Evolutionary conservation across 108 stramenopile genomes (phyloP), one percentile per base, ranked within the genome.

Genomic region (Pinguiococcus pyrenoidosus): DNA sequence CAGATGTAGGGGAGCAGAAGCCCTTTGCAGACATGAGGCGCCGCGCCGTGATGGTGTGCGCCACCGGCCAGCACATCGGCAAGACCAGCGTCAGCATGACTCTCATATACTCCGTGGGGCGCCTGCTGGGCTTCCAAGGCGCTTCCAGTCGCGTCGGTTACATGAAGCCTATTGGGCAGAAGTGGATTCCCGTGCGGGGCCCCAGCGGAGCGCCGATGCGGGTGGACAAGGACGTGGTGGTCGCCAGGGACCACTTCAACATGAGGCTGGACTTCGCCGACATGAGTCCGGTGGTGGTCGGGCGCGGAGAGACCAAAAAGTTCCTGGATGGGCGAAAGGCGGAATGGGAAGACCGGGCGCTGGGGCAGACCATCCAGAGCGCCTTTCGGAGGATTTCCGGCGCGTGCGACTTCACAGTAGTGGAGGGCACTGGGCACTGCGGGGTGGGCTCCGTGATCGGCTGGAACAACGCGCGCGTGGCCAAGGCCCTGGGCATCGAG

Each of bases 261-360:
- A 35, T 57, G 12, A 22, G 12, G 56, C 80, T 84, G 24, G 75
- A 77, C 35, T 94, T 89, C 69, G 23, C 51, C 45, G 56, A 85
- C 42, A 92, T 92, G 93, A 77, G 75, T 46, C 93, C 93, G 4
- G 87, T 95, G 12, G 81, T 92, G 51, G 84, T 95, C 39, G 85
- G 88, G 9, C 50, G 56, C 14, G 87, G 87, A 12, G 89, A 93
- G 48, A 93, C 91, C 1, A 78, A 72, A 51, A 46, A 78, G 1
- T 93, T 69, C 23, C 70, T 93, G 18, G 85, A 93, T 45, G 86
- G 84, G 0, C 49, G 4, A 29, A 46, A 30, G 7, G 12, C 51
- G 3, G 43, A 54, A 39, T 24, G 50, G 7, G 54, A 56, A 40
- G 20, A 7, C 13, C 44, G 44, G 53, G 26, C 54, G 5, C 62